Evolutionary conservation across 306 rosid genomes (phyloP), one percentile per base, ranked within the genome.

Genomic region (Luffa acutangula): DNA sequence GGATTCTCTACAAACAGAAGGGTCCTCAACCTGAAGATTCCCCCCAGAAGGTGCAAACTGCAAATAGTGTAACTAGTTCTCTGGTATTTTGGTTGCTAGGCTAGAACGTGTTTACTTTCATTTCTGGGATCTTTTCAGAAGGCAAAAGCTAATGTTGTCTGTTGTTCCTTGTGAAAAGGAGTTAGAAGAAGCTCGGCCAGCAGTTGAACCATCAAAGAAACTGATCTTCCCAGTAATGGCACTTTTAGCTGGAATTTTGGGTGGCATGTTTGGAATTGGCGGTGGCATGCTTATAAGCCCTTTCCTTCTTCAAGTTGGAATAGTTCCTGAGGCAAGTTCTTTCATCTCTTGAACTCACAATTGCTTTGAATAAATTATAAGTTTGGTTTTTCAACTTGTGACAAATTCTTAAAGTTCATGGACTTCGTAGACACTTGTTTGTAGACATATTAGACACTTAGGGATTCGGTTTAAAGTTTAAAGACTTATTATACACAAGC

Each of bases 211-310:
- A 41, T 79, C 90, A 21, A 84, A 85, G 67, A 87, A 83, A 77
- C 86, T 92, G 75, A 54, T 83, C 52, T 92, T 92, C 86, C 98
- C 98, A 78, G 17, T 80, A 62, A 90, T 92, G 91, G 93, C 98
- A 82, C 79, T 90, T 31, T 60, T 89, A 20, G 93, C 97, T 3
- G 98, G 98, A 79, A 67, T 86, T 36, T 75, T 92, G 77, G 98
- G 98, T 25, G 97, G 98, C 45, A 89, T 89, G 58, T 94, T 92
- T 83, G 98, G 98, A 53, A 94, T 94, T 48, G 96, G 98, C 67
- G 98, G 98, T 81, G 98, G 98, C 78, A 94, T 94, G 96, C 85
- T 94, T 7, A 88, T 92, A 78, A 94, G 92, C 87, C 98, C 98
- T 52, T 89, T 94, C 77, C 97, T 94, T 84, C 94, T 94, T 71